Evolutionary conservation across 116 monocot species (phyloP).

Genomic region (Cymodocea nodosa): DNA sequence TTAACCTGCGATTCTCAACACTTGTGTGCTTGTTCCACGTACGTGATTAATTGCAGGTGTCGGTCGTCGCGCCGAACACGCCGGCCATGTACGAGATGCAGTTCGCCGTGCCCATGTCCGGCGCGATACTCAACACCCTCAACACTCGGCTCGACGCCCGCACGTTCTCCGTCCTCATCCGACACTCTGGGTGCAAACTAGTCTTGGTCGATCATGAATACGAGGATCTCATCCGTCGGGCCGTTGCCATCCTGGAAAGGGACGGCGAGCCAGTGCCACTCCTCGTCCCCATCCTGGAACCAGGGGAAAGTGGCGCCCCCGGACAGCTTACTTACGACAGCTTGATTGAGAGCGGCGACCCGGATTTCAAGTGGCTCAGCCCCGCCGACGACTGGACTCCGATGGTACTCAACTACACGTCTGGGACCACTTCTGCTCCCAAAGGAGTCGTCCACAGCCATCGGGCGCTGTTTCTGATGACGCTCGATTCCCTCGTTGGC

Average conservation of each 20-base stretch:
- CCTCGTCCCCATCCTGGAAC: slow-evolving; percentile 46
- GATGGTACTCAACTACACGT: slow-evolving; percentile 30
- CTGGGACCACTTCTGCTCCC: slow-evolving; percentile 10
- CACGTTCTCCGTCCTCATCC: slow-evolving; percentile 13
- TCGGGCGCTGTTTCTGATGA: slow-evolving; percentile 21
- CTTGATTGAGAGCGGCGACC: slow-evolving; percentile 22
- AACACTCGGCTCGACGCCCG: slow-evolving; percentile 17
- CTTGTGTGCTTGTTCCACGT: too few species aligned
- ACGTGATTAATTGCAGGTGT: too few species aligned
- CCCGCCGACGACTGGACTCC: slow-evolving; percentile 21
- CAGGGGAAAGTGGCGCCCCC: background rate
- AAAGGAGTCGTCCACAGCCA: slow-evolving; percentile 28
- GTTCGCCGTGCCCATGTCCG: slow-evolving; percentile 28
- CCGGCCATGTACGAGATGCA: slow-evolving; percentile 3
- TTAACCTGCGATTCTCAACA: too few species aligned
- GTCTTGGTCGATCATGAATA: slow-evolving; percentile 18
- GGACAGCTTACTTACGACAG: slow-evolving; percentile 23
- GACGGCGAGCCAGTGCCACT: slow-evolving; percentile 11
- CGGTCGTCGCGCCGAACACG: slow-evolving; percentile 24
- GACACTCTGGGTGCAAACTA: slow-evolving; percentile 13
- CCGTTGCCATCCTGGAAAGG: slow-evolving; percentile 21
- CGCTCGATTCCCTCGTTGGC: slow-evolving; percentile 14
- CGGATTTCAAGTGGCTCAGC: slow-evolving; percentile 16
- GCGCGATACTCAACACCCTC: slow-evolving; percentile 21
- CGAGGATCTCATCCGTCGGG: slow-evolving; percentile 25